A percentile compares a stretch with the other conserved stretches of the same genome.
phyloP scores from a whole-genome alignment of 2,329 filamentous ascomycete genomes.

The Orbilia oligospora region DNA sequence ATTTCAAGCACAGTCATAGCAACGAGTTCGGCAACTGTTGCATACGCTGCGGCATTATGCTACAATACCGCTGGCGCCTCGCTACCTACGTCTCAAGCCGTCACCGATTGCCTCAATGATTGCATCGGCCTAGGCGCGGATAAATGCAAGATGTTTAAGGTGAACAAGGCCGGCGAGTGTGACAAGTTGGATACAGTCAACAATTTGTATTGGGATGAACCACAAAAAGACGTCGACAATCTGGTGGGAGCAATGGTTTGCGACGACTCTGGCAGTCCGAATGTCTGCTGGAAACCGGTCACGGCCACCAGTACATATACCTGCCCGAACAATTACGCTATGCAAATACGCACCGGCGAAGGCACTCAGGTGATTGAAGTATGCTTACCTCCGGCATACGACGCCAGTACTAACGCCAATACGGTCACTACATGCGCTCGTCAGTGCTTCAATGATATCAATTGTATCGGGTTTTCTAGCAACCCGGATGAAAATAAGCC shows the following conservation, averaged over 20 bases:
- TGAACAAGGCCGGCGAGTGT: background rate
- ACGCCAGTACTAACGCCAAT: background rate
- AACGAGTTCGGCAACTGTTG: background rate
- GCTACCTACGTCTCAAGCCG: background rate
- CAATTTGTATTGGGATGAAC: background rate
- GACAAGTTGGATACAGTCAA: background rate
- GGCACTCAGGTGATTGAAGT: background rate
- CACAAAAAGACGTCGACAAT: background rate
- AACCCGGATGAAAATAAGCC: background rate
- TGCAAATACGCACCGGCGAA: too few species aligned
- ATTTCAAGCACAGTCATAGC: conserved; percentile 1
- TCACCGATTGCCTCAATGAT: background rate
- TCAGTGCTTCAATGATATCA: background rate
- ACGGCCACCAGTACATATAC: background rate
- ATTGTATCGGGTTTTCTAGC: background rate
- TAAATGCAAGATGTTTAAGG: background rate
- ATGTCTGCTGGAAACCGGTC: background rate
- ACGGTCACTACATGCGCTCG: background rate
- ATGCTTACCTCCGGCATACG: background rate
- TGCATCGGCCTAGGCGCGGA: background rate
- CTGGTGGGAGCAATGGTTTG: background rate
- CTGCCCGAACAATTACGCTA: background rate
- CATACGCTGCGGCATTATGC: conserved; percentile 4
- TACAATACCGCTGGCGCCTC: background rate
- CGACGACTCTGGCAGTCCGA: background rate